Conservation (phyloP, 1,284 basidiomycete species). For the Acaromyces ingoldii region DNA sequence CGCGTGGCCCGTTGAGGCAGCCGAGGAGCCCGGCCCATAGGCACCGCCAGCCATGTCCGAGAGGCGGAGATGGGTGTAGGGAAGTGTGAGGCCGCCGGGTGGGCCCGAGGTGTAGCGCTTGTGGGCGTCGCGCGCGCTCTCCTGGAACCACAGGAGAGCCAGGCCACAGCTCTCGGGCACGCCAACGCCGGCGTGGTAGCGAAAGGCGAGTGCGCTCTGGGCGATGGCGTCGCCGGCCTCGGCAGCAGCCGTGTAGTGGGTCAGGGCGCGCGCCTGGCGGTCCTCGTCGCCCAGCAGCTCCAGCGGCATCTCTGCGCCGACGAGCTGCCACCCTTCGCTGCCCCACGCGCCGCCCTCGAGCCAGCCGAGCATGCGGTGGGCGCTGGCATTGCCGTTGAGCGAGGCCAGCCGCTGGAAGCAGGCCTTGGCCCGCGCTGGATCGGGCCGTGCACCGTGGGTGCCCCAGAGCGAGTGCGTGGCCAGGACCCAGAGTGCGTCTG, state of each 20-base stretch:
- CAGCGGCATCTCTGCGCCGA: not conserved
- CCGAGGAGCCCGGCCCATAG: conserved; percentile 87
- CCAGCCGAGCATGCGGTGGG: conserved; percentile 41
- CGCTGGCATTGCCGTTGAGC: conserved; percentile 43
- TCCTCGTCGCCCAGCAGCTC: not conserved
- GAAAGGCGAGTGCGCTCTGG: conserved; percentile 86
- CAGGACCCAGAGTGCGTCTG: conserved; percentile 46
- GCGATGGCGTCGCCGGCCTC: conserved; percentile 78
- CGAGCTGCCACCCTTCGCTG: conserved; percentile 1
- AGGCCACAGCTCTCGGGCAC: conserved; percentile 60
- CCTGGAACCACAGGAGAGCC: conserved; percentile 39
- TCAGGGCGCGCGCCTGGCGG: conserved; percentile 60
- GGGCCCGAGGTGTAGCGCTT: conserved; percentile 73
- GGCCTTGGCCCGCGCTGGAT: conserved; percentile 29
- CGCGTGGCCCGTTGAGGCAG: conserved; percentile 64
- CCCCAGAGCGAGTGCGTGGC: conserved; percentile 47
- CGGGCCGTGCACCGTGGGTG: conserved; percentile 37
- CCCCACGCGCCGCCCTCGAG: conserved; percentile 27
- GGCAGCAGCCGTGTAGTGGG: conserved; percentile 90
- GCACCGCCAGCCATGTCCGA: conserved; percentile 87
- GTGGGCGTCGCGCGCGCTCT: conserved; percentile 55
- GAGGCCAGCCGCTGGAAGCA: conserved; percentile 30
- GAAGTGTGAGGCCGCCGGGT: conserved; percentile 80
- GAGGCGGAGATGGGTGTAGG: conserved; percentile 72
- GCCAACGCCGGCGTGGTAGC: conserved; percentile 93